Conservation (phyloP, 768 basidiomycete genomes). For the Lentinus brumalis region DNA sequence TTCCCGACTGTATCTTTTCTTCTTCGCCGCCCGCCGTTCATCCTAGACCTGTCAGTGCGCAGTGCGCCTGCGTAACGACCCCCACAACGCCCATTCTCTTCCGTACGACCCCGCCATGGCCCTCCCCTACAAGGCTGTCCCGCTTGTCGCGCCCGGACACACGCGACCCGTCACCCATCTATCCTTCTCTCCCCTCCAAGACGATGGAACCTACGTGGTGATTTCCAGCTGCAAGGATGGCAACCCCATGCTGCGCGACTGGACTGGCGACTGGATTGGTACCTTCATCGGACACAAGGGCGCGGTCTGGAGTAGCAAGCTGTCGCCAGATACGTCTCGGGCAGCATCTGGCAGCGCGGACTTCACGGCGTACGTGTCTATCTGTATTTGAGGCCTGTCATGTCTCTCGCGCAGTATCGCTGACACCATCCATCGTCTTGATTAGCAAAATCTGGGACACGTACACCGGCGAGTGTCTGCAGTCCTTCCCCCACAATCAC, state of each 20-base stretch:
- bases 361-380: conserved; percentile 84
- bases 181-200: conserved; percentile 84
- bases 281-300: conserved; percentile 90
- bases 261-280: conserved; percentile 99
- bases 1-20: conserved; percentile 11
- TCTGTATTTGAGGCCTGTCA: conserved; percentile 1
- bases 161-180: conserved; percentile 91
- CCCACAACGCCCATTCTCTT: conserved; percentile 20
- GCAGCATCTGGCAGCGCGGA: conserved; percentile 95
- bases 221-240: conserved; percentile 99
- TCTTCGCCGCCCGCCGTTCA: conserved; percentile 19
- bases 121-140: conserved; percentile 54
- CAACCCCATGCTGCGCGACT: conserved; percentile 94
- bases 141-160: conserved; percentile 84
- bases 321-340: conserved; percentile 80
- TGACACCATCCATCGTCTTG: conserved; percentile 1
- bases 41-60: conserved; percentile 31
- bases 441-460: conserved; percentile 95
- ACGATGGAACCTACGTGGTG: conserved; percentile 85
- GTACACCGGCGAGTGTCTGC: conserved; percentile 80
- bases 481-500: conserved; percentile 98
- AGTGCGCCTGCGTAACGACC: conserved; percentile 33
- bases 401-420: neutral
- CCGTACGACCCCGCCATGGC: conserved; percentile 23
- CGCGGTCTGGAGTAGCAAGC: conserved; percentile 95